Base-by-base conservation (phyloP, 495 filamentous ascomycete genomes). In the Podospora sp. region DNA sequence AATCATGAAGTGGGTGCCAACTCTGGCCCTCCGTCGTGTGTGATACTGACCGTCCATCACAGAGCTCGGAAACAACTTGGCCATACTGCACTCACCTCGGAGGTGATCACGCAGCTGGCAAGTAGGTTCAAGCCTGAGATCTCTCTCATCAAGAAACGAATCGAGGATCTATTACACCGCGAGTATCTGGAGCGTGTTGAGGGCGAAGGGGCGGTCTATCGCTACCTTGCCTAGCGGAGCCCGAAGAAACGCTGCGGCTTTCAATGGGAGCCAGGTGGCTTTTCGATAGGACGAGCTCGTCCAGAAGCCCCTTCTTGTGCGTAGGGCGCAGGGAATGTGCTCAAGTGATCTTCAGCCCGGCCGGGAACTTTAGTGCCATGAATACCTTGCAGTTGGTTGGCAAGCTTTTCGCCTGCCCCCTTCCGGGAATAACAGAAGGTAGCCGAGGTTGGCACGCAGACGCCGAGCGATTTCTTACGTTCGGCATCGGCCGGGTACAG, bases 131-230 rank as follows among this genome's bases (percentile, higher is more conserved):
- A 89, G 65, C 96, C 95, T 0, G 94, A 98, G 66, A 83, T 97
- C 35, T 83, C 84, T 49, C 91, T 98, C 84, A 90, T 98, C 79
- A 99, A 99, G 82, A 89, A 87, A 73, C 87, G 91, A n/a, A 92
- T 99, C 65, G 95, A 99, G 76, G 91, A 90, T 71, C 78, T 99
- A 69, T 95, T 99, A 61, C 89, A 91, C 68, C 85, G 93, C 55
- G 95, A 99, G 73, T 99, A 97, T 72, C 79, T 99, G n/a, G 94
- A 96, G 77, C 88, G 95, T 26, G 81, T 94, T 0, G 90, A 93
- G 21, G 87, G 88, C 33, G 86, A 89, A 14, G 79, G 84, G 6
- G 84, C 92, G 1, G 86, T 88, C 0, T 97, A 97, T 72, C 83
- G 85, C 36, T 97, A 97, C 75, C 75, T 97, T 63, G 94, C 82